A percentile compares a stretch with the other conserved stretches of the same genome.
Conservation (phyloP, 2,329 filamentous ascomycete species). For the Alternaria metachromatica region DNA sequence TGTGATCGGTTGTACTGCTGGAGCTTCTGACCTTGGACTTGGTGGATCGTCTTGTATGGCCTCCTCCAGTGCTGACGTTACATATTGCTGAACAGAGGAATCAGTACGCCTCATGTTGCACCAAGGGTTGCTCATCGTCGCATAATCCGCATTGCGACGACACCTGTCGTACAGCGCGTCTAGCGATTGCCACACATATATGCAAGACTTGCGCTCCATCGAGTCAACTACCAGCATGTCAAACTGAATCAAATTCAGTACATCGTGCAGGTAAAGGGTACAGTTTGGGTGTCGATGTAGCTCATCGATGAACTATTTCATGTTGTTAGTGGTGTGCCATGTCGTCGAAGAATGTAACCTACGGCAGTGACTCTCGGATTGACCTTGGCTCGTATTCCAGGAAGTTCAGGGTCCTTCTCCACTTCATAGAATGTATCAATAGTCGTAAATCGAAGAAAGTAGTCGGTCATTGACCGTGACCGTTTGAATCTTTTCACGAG, state of each 20-base stretch:
- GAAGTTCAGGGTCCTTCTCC: background rate
- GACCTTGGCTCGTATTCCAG: background rate
- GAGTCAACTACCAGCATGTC: conserved; percentile 19
- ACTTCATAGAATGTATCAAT: conserved; percentile 11
- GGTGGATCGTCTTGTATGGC: background rate
- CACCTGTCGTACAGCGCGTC: background rate
- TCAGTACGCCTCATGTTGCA: background rate
- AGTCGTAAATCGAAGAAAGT: background rate
- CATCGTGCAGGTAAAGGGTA: conserved; percentile 13
- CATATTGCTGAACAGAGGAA: background rate
- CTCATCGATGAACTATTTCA: conserved; percentile 10
- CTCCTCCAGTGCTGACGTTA: background rate
- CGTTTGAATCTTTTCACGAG: background rate
- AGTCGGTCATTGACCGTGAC: background rate
- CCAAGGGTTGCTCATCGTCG: background rate
- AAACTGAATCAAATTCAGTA: conserved; percentile 16
- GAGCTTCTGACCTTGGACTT: background rate
- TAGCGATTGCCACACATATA: background rate
- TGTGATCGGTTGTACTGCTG: background rate
- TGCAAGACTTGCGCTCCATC: conserved; percentile 2
- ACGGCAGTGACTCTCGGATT: conserved; percentile 8
- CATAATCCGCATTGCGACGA: background rate
- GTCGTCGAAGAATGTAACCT: background rate
- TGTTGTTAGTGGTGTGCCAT: background rate
- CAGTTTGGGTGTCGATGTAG: conserved; percentile 13